These are phyloP conservation scores for Saccharomycopsis crataegensis DNA, from an alignment of 1,139 yeast species.

Conservation along the genomic window DNA sequence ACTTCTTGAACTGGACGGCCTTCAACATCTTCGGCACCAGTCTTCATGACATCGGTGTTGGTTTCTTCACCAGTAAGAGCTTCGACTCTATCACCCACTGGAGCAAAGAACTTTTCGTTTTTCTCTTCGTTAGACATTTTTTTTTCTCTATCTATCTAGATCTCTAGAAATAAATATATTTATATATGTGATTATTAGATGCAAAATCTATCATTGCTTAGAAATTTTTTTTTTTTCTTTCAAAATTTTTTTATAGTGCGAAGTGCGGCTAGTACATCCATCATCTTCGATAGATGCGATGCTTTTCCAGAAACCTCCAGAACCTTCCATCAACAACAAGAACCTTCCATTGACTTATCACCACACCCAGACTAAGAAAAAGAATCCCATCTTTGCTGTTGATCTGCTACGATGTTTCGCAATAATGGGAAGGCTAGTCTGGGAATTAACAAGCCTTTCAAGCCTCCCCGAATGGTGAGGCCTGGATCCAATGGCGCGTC, in stretches of 20 bases:
- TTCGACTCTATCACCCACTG: conserved; percentile 55
- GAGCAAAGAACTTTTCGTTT: conserved; percentile 41
- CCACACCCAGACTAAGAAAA: too few relatives aligned
- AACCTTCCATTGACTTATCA: too few relatives aligned
- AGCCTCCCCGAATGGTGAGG: conserved; percentile 26
- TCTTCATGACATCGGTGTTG: conserved; percentile 34
- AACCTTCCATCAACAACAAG: too few relatives aligned
- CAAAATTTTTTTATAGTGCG: too few relatives aligned
- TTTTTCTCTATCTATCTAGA: background rate
- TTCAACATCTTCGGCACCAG: conserved; percentile 72
- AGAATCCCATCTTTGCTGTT: too few relatives aligned
- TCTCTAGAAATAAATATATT: too few relatives aligned
- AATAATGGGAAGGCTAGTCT: background rate
- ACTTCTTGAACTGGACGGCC: conserved; percentile 97
- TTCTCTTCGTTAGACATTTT: background rate
- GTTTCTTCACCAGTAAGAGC: conserved; percentile 21
- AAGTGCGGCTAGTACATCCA: too few relatives aligned
- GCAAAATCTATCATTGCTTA: too few relatives aligned
- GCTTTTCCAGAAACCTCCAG: too few relatives aligned
- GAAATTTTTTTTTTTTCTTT: too few relatives aligned
- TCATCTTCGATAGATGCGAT: too few relatives aligned
- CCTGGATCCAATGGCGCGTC: background rate
- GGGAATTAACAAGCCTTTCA: conserved; percentile 27
- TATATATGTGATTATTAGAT: too few relatives aligned
- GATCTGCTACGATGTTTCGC: background rate